phyloP scores from a whole-genome alignment of 352 stramenopile species.

The Pythium biforme region DNA sequence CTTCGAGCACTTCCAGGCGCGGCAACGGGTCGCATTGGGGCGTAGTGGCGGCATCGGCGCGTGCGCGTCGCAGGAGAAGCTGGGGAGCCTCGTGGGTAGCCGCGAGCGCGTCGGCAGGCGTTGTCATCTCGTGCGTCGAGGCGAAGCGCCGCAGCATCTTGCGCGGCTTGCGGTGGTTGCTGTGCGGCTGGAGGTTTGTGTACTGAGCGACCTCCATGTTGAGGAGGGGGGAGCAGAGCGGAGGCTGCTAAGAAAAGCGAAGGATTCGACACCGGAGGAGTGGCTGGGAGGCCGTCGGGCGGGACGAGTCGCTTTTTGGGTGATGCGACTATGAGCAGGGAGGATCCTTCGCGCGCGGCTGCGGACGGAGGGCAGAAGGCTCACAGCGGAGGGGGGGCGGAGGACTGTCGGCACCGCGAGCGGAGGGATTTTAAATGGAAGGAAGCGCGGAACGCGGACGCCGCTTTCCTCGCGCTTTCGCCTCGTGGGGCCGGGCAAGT shows the following conservation, averaged over 20 bases:
- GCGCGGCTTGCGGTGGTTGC: conserved; percentile 16
- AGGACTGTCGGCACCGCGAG: neutral
- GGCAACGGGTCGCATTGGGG: conserved; percentile 31
- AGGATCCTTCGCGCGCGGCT: conserved; percentile 1
- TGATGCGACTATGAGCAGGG: neutral
- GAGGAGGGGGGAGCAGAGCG: neutral
- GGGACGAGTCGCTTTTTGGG: conserved; percentile 4
- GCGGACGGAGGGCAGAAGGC: neutral
- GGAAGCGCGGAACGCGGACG: conserved; percentile 2
- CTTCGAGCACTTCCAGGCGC: conserved; percentile 60
- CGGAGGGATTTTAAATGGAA: conserved; percentile 2
- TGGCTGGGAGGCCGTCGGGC: conserved; percentile 3
- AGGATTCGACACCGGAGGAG: neutral
- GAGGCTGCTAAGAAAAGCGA: conserved; percentile 15
- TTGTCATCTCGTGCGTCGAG: conserved; percentile 5
- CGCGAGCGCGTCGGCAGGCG: conserved; percentile 7
- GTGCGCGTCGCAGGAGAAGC: conserved; percentile 33
- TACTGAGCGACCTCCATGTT: conserved; percentile 27
- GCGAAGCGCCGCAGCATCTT: conserved; percentile 15
- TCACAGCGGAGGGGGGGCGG: neutral
- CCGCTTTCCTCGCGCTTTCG: conserved; percentile 23
- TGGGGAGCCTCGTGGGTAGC: neutral
- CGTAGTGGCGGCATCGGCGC: conserved; percentile 29
- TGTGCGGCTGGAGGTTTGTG: conserved; percentile 19
- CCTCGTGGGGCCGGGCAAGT: neutral